These are phyloP conservation scores for Camellia lanceoleosa DNA, from an alignment of 148 eudicot genomes.

Conservation along the genomic window DNA sequence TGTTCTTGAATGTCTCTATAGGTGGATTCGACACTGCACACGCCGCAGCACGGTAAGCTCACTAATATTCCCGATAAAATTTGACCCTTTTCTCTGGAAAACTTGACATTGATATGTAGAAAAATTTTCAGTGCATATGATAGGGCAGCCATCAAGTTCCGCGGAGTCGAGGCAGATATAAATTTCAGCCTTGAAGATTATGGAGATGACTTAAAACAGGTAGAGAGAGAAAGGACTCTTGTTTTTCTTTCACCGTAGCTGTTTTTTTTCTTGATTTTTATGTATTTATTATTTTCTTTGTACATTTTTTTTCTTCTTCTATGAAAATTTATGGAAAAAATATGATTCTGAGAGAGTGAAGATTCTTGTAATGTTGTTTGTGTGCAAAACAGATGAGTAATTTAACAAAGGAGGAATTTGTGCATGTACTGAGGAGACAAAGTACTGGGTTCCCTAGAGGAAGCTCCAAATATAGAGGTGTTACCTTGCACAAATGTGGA, in stretches of 20 bases:
- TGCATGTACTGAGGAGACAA: conserved; percentile 91
- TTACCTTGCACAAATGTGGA: conserved; percentile 98
- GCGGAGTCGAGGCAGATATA: conserved; percentile 94
- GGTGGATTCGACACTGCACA: conserved; percentile 99
- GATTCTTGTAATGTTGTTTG: background rate
- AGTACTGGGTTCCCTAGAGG: conserved; percentile 96
- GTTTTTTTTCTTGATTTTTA: background rate
- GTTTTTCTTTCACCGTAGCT: background rate
- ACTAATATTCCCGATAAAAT: background rate
- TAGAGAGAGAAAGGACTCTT: conserved; percentile 14
- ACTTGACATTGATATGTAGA: background rate
- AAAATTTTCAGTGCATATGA: conserved; percentile 71
- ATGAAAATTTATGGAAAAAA: background rate
- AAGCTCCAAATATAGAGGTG: conserved; percentile 92
- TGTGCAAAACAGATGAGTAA: conserved; percentile 57
- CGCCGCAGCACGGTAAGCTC: conserved; percentile 91
- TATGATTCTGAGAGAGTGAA: background rate
- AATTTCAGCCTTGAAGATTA: conserved; percentile 80
- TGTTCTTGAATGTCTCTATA: conserved; percentile 19
- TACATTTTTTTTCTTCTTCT: background rate
- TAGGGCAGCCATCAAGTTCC: conserved; percentile 91
- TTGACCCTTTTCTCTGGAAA: background rate
- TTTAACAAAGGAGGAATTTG: conserved; percentile 93
- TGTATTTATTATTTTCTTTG: background rate
- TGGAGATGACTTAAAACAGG: conserved; percentile 88